Base-by-base conservation (phyloP, 2,329 filamentous ascomycete species). In the Aspergillus pseudoviridinutans region DNA sequence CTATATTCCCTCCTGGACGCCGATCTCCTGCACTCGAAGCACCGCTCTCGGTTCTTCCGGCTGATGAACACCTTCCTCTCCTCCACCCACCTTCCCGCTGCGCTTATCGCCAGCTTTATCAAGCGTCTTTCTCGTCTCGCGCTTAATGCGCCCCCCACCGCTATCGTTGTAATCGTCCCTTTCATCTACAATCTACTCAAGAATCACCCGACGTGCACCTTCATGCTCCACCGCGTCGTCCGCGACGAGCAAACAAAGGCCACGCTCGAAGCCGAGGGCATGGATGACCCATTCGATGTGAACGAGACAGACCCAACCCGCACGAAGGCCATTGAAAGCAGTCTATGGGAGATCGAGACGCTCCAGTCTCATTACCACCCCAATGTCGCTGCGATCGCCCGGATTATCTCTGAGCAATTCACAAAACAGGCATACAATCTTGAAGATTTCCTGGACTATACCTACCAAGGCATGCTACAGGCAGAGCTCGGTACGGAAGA, bases 401-500 rank as follows among this genome's bases (percentile, higher is more conserved):
- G 92, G 75, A 96, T 99, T 62, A 86, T 99, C 57, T 90, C 90
- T 2, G 92, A 97, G 76, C 94, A 97, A 73, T 99, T 97, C 73
- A 99, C 94, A 2, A 99, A 99, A 78, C 87, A 92, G 64, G 84
- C 88, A 2, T 99, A 97, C 75, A 94, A 92, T 66, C 78, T 97
- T n/a, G 94, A 99, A 71, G 94, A 99, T 71, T 99, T 99, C 75
- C 78, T 97, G 50, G 94, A 99, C 70, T 92, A 97, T 73, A 93
- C 91, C 0, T 99, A 97, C 75, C 72, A 76, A 57, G 77, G 74
- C 8, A 85, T 99, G 71, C 77, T 97, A 47, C 90, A 94, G 59
- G 87, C 87, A 3, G 94, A 99, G 73, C 80, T 96, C 61, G 75
- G 75, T 0, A 61, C 61, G 2, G 76, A 75, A 56, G 81, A 83